phyloP scores from a whole-genome alignment of 2,329 filamentous ascomycete genomes.

The Chaetomium sp. region DNA sequence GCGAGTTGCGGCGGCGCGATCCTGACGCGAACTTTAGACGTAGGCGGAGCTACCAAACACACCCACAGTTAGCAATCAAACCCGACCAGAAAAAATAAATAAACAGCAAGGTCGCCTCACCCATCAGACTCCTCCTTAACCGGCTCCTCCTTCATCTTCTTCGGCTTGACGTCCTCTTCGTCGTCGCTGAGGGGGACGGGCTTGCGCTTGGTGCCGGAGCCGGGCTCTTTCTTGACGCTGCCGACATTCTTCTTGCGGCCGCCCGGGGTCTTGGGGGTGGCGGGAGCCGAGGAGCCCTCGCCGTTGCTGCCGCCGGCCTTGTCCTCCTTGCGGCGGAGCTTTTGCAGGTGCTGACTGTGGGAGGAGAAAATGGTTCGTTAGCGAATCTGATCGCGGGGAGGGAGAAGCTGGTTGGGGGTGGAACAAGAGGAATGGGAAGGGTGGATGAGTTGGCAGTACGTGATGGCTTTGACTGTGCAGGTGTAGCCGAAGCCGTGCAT shows the following conservation, averaged over 20 bases:
- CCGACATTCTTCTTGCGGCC: conserved; percentile 21
- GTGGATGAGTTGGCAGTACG: conserved; percentile 30
- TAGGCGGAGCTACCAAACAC: neutral
- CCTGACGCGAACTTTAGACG: neutral
- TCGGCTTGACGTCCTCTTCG: conserved; percentile 28
- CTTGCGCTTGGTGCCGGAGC: conserved; percentile 27
- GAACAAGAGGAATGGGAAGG: conserved; percentile 9
- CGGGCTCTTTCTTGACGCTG: conserved; percentile 18
- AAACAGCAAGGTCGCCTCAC: neutral
- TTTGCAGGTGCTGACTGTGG: conserved; percentile 42
- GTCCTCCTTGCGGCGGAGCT: conserved; percentile 39
- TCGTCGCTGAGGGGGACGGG: conserved; percentile 13
- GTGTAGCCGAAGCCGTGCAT: conserved; percentile 35
- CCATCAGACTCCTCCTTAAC: conserved; percentile 14
- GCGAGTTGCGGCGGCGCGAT: neutral
- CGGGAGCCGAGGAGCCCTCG: conserved; percentile 18
- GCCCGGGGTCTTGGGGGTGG: conserved; percentile 28
- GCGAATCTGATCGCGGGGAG: neutral
- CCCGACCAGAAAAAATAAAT: neutral
- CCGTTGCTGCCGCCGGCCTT: conserved; percentile 8
- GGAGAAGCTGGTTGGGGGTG: neutral
- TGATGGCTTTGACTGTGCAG: conserved; percentile 38
- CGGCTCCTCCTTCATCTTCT: conserved; percentile 25
- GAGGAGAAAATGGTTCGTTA: neutral
- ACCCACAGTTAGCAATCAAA: neutral